Evolutionary conservation across 495 filamentous ascomycete genomes (phyloP).

Genomic region (Neohortaea acidophila): DNA sequence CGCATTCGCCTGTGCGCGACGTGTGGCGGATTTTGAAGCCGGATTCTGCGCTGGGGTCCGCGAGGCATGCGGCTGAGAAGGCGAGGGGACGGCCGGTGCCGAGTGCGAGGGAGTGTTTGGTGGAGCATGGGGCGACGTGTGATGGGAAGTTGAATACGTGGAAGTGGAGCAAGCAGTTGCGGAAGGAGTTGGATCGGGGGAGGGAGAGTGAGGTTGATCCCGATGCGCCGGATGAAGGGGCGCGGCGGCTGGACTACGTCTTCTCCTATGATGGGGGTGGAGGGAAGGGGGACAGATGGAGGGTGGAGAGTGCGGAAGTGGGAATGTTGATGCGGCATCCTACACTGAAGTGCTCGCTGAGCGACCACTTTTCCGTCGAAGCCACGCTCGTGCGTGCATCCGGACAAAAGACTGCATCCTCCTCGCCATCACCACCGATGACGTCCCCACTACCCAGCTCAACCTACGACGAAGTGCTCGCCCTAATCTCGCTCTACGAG

Average conservation of each 20-base stretch:
- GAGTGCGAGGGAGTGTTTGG: conserved; percentile 58
- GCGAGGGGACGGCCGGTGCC: conserved; percentile 42
- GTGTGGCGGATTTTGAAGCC: conserved; percentile 70
- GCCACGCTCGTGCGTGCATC: conserved; percentile 40
- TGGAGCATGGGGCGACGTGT: conserved; percentile 72
- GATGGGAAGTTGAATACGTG: conserved; percentile 81
- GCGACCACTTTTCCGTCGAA: conserved; percentile 84
- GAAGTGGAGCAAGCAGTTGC: conserved; percentile 60
- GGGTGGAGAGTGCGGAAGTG: conserved; percentile 50
- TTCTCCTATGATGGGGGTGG: conserved; percentile 40
- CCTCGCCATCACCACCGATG: conserved; percentile 53
- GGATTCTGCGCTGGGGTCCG: conserved; percentile 58
- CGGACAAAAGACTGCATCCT: conserved; percentile 54
- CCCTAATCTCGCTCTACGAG: conserved; percentile 49
- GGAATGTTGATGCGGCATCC: conserved; percentile 78
- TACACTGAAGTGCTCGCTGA: conserved; percentile 63
- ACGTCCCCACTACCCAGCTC: conserved; percentile 28
- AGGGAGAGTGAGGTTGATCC: conserved; percentile 39
- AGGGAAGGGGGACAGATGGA: conserved; percentile 34
- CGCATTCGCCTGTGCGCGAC: conserved; percentile 64
- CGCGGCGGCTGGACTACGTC: conserved; percentile 88
- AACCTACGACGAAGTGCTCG: conserved; percentile 59
- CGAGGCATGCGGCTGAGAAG: conserved; percentile 47
- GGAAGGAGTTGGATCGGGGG: conserved; percentile 45
- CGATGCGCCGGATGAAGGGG: conserved; percentile 49